phyloP scores from a whole-genome alignment of 768 basidiomycete species.

The Xerocomus spinulosus region DNA sequence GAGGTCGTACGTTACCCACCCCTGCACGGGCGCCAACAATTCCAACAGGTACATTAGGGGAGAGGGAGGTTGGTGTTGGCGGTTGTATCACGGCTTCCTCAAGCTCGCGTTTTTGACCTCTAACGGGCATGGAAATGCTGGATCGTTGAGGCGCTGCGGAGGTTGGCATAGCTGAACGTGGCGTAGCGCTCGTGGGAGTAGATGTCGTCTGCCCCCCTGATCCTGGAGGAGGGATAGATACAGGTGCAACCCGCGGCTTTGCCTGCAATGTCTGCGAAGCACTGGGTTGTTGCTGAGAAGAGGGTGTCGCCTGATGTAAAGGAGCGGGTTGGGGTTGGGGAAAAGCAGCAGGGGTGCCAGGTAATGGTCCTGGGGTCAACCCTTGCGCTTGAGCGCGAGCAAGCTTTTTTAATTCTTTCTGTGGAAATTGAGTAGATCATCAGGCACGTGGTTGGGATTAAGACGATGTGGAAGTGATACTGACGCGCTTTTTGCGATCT shows the following conservation, averaged over 20 bases:
- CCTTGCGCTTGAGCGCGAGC: conserved; percentile 50
- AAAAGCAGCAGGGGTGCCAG: conserved; percentile 18
- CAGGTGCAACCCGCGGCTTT: conserved; percentile 30
- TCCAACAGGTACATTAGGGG: conserved; percentile 23
- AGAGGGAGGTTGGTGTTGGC: conserved; percentile 20
- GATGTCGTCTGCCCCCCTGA: conserved; percentile 26
- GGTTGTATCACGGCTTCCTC: conserved; percentile 24
- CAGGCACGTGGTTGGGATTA: conserved; percentile 11
- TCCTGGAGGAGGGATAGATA: conserved; percentile 30
- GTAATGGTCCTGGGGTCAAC: conserved; percentile 17
- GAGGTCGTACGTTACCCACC: conserved; percentile 50
- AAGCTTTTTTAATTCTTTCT: conserved; percentile 72
- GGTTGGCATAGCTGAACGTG: conserved; percentile 26
- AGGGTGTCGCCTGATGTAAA: conserved; percentile 19
- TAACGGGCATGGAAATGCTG: conserved; percentile 7
- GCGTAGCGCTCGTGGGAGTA: conserved; percentile 31
- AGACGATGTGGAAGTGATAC: conserved; percentile 26
- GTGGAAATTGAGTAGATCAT: conserved; percentile 9
- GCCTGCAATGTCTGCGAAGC: conserved; percentile 9
- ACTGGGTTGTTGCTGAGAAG: conserved; percentile 23
- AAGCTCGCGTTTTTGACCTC: conserved; percentile 34
- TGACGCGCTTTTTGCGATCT: conserved; percentile 71
- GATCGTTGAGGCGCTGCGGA: conserved; percentile 25
- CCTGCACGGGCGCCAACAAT: conserved; percentile 56
- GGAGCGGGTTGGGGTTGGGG: conserved; percentile 35